These are phyloP conservation scores for Drechslerella stenobrocha DNA, from an alignment of 2,329 filamentous ascomycete species.

Conservation along the genomic window DNA sequence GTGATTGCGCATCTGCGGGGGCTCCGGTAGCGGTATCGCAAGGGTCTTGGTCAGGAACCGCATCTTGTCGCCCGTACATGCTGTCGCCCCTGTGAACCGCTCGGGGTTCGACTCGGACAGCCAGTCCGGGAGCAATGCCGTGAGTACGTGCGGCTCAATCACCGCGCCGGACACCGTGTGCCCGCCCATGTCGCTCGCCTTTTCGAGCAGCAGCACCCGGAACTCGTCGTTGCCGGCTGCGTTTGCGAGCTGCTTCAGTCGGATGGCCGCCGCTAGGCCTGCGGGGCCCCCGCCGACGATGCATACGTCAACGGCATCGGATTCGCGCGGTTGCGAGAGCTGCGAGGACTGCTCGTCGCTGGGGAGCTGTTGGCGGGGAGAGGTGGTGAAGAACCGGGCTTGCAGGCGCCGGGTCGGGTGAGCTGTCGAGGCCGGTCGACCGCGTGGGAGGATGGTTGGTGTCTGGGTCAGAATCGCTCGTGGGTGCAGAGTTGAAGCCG, in stretches of 20 bases:
- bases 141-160: constrained; percentile 81
- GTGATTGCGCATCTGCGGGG: constrained; percentile 97
- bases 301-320: constrained; percentile 91
- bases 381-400: constrained; percentile 25
- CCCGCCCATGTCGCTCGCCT: constrained; percentile 89
- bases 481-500: constrained; percentile 20
- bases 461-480: constrained; percentile 21
- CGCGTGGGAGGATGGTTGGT: constrained; percentile 8
- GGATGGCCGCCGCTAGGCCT: constrained; percentile 88
- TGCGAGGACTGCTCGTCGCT: constrained; percentile 22
- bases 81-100: constrained; percentile 83
- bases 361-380: constrained; percentile 25
- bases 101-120: constrained; percentile 82
- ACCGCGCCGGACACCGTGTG: constrained; percentile 97
- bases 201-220: constrained; percentile 86
- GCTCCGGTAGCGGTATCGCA: constrained; percentile 78
- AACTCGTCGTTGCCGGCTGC: constrained; percentile 96
- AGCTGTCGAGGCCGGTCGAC: background rate
- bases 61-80: constrained; percentile 83
- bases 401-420: constrained; percentile 7
- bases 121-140: constrained; percentile 94
- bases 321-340: constrained; percentile 67
- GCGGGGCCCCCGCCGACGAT: constrained; percentile 96
- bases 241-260: constrained; percentile 91
- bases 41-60: constrained; percentile 83